phyloP scores from a whole-genome alignment of 352 stramenopile genomes.

The Pythium periplocum region DNA sequence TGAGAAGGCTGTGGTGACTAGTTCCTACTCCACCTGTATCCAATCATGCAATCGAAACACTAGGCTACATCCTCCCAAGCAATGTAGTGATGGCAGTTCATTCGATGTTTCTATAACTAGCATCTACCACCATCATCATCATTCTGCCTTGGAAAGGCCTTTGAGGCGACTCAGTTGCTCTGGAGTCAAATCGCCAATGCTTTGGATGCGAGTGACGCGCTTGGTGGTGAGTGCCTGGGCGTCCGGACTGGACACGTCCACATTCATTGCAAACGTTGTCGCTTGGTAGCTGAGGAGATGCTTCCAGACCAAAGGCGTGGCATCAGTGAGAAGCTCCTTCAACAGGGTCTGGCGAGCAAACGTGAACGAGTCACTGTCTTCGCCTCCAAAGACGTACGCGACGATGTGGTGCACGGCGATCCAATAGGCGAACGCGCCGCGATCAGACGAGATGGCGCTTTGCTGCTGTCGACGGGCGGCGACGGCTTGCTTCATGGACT shows the following conservation, averaged over 20 bases:
- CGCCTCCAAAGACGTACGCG: constrained; percentile 40
- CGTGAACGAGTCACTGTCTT: constrained; percentile 24
- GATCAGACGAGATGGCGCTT: constrained; percentile 19
- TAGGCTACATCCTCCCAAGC: too few species aligned
- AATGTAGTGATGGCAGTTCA: too few species aligned
- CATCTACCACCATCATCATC: too few species aligned
- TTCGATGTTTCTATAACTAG: too few species aligned
- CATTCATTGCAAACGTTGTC: not conserved
- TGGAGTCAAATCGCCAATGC: too few species aligned
- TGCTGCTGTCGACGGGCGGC: constrained; percentile 12
- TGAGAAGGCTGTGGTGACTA: too few species aligned
- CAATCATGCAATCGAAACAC: too few species aligned
- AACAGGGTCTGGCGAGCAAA: constrained; percentile 42
- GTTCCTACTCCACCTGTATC: too few species aligned
- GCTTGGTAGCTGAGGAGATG: constrained; percentile 52
- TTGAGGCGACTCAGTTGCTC: too few species aligned
- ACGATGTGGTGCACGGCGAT: constrained; percentile 56
- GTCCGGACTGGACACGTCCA: not conserved
- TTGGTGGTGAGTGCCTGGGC: too few species aligned
- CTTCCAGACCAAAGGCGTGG: constrained; percentile 33
- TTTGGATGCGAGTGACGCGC: too few species aligned
- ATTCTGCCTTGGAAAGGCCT: too few species aligned
- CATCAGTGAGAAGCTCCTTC: constrained; percentile 28
- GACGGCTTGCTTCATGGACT: constrained; percentile 43
- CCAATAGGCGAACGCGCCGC: constrained; percentile 48